These are phyloP conservation scores for Crotalaria pallida DNA, from an alignment of 306 rosid species.

Conservation along the genomic window DNA sequence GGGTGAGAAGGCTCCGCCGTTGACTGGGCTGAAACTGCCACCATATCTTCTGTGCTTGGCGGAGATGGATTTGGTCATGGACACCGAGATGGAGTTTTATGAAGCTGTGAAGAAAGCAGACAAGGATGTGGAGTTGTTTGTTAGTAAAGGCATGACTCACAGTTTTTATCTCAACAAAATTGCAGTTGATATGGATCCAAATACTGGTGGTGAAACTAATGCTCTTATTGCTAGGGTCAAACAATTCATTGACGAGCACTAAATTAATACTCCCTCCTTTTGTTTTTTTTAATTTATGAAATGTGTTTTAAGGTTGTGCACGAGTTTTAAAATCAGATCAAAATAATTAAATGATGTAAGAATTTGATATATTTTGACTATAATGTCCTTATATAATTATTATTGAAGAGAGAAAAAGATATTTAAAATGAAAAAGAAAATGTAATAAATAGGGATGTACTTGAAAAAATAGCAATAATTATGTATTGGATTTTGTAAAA, in stretches of 20 bases:
- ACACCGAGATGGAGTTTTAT: conserved; percentile 54
- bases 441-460: too few species aligned
- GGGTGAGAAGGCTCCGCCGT: conserved; percentile 31
- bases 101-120: conserved; percentile 61
- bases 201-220: conserved; percentile 30
- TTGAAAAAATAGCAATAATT: too few species aligned
- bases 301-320: too few species aligned
- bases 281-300: too few species aligned
- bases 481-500: too few species aligned
- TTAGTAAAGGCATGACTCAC: conserved; percentile 41
- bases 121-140: conserved; percentile 42
- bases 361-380: too few species aligned
- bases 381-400: too few species aligned
- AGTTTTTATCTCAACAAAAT: conserved; percentile 49
- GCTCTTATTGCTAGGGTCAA: conserved; percentile 34
- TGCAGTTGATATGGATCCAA: conserved; percentile 41
- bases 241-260: conserved; percentile 44
- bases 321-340: too few species aligned
- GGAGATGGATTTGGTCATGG: conserved; percentile 45
- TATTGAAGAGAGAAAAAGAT: too few species aligned
- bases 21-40: conserved; percentile 42
- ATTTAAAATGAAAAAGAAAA: too few species aligned
- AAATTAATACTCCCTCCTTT: background rate
- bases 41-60: conserved; percentile 53
- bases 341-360: too few species aligned